phyloP scores from a whole-genome alignment of 139 green algal genomes.

The Marvania coccoides region DNA sequence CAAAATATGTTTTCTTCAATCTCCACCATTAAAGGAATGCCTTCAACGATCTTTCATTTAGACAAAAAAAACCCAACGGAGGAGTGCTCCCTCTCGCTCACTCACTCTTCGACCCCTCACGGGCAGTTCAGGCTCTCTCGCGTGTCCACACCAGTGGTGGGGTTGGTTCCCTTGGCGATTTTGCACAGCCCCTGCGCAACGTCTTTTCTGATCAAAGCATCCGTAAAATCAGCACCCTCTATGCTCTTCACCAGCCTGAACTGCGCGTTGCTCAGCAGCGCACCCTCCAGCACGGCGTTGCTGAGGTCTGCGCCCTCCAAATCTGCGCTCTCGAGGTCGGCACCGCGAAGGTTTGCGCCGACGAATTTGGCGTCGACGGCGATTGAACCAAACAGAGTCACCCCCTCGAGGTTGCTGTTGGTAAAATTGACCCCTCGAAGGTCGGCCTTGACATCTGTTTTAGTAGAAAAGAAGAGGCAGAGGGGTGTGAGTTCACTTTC shows the following conservation, averaged over 20 bases:
- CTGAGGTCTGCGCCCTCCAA: conserved; percentile 70
- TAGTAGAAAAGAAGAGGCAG: too few relatives aligned
- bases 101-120: conserved; percentile 1
- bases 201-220: conserved; percentile 65
- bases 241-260: conserved; percentile 40
- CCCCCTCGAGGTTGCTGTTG: conserved; percentile 43
- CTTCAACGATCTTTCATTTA: not conserved
- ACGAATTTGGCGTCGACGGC: conserved; percentile 56
- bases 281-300: conserved; percentile 63
- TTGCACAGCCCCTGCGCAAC: conserved; percentile 58
- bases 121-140: conserved; percentile 65
- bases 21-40: not conserved
- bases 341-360: conserved; percentile 55
- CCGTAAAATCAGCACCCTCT: conserved; percentile 41
- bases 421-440: conserved; percentile 59
- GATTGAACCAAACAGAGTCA: conserved; percentile 51
- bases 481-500: too few relatives aligned
- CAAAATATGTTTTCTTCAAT: not conserved
- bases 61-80: not conserved
- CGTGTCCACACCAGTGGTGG: conserved; percentile 67
- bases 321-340: conserved; percentile 65
- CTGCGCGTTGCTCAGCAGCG: conserved; percentile 60
- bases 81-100: too few relatives aligned
- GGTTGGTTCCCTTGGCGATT: conserved; percentile 67
- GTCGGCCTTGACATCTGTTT: conserved; percentile 58